Conservation (phyloP, 225 moss, liverwort and hornwort species). For the Rhytidiadelphus loreus region DNA sequence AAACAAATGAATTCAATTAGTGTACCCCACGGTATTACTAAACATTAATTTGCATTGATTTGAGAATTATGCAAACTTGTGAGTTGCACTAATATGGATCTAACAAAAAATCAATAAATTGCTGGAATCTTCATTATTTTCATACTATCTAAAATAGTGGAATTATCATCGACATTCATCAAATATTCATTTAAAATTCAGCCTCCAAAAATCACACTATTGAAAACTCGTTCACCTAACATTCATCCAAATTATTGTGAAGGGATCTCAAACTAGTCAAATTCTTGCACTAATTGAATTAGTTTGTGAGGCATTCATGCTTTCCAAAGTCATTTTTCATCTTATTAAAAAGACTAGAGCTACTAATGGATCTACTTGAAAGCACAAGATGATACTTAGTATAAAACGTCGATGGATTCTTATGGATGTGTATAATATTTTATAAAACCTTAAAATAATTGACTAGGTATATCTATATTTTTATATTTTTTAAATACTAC, state of each 20-base stretch:
- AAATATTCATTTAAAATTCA: neutral
- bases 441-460: too few relatives aligned
- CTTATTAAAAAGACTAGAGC: neutral
- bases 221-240: neutral
- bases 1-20: neutral
- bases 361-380: neutral
- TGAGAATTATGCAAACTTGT: neutral
- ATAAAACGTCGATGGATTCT: neutral
- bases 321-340: neutral
- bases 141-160: neutral
- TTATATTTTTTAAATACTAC: neutral
- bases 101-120: neutral
- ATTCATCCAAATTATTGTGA: neutral
- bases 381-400: neutral
- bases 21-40: fast-evolving
- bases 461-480: too few relatives aligned
- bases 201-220: neutral
- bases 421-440: too few relatives aligned
- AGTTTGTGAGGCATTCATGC: neutral
- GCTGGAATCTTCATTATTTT: neutral
- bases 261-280: neutral
- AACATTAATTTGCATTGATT: neutral
- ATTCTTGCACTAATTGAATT: neutral
- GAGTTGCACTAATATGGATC: neutral
- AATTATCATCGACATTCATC: neutral